Percentiles rank a stretch among this genome's conserved stretches.
Evolutionary conservation across 2,329 filamentous ascomycete species (phyloP).

Genomic region (Stagonosporopsis cucurbitacearum): DNA sequence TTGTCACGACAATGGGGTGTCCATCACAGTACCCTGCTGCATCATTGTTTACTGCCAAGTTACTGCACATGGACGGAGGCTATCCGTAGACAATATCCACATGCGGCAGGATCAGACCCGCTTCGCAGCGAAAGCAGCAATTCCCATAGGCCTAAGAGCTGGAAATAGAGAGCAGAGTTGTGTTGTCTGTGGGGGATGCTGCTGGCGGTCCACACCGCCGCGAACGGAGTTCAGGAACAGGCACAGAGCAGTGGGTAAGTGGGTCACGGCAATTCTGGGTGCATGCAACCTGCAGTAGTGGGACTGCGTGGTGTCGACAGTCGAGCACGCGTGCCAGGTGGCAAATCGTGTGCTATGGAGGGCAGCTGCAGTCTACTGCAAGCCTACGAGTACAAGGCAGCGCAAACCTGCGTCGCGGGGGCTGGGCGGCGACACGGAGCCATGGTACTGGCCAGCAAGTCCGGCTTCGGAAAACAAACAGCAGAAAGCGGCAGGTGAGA

Average conservation of each 20-base stretch:
- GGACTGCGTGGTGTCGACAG: constrained; percentile 24
- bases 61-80: constrained; percentile 26
- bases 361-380: constrained; percentile 39
- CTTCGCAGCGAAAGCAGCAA: constrained; percentile 16
- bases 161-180: constrained; percentile 20
- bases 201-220: constrained; percentile 41
- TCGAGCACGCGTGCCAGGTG: constrained; percentile 30
- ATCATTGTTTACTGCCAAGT: constrained; percentile 16
- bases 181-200: constrained; percentile 32
- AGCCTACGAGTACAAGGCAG: constrained; percentile 21
- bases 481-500: constrained; percentile 23
- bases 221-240: constrained; percentile 33
- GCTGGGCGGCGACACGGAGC: constrained; percentile 9
- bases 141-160: constrained; percentile 28
- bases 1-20: constrained; percentile 13
- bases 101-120: constrained; percentile 19
- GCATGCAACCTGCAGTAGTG: constrained; percentile 43
- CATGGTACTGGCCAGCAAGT: constrained; percentile 17
- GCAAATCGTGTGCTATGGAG: constrained; percentile 27
- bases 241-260: constrained; percentile 38
- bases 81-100: constrained; percentile 31
- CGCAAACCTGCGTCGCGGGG: constrained; percentile 4
- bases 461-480: constrained; percentile 37
- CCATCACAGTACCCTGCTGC: constrained; percentile 18
- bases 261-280: constrained; percentile 29